Evolutionary conservation across 176 grass and related monocot genomes (phyloP).

Genomic region (Dactylis glomerata): DNA sequence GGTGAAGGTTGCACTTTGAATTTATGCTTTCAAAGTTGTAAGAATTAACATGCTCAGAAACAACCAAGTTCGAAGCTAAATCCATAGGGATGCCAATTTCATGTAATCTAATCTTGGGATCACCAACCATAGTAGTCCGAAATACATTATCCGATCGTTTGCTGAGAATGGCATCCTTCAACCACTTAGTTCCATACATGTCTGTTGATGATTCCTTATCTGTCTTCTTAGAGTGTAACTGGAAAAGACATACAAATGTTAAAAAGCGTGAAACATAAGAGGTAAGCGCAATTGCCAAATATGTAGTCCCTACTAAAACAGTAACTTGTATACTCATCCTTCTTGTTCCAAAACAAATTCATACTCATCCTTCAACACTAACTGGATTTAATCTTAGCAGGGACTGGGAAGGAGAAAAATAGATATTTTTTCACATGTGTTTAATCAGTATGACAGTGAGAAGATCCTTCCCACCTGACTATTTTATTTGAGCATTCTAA

Average conservation of each 20-base stretch:
- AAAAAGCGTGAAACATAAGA: slow-evolving; percentile 4
- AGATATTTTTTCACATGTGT: not conserved
- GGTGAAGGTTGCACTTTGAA: slow-evolving; percentile 51
- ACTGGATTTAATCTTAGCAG: not conserved
- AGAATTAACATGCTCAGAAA: slow-evolving; percentile 61
- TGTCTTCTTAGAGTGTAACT: slow-evolving; percentile 73
- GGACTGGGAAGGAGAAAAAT: not conserved
- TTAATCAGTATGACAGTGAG: no score
- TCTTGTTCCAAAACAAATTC: not conserved
- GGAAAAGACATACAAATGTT: slow-evolving; percentile 26
- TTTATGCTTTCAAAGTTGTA: slow-evolving; percentile 67
- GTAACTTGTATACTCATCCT: not conserved
- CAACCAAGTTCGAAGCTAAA: slow-evolving; percentile 55
- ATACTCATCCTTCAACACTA: not conserved
- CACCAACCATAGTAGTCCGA: slow-evolving; percentile 78
- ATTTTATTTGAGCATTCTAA: no score
- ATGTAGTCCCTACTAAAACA: not conserved
- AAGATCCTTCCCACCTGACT: no score
- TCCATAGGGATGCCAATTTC: slow-evolving; percentile 75
- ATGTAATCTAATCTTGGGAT: slow-evolving; percentile 71
- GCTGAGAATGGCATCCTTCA: slow-evolving; percentile 83
- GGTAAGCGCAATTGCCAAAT: not conserved
- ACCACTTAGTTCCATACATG: slow-evolving; percentile 72
- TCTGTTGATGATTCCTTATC: slow-evolving; percentile 45
- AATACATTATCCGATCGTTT: slow-evolving; percentile 85